A percentile compares a stretch with the other conserved stretches of the same genome.
These are phyloP conservation scores for Yamadazyma diddensiae DNA, from an alignment of 1,139 yeast genomes.

Conservation along the genomic window DNA sequence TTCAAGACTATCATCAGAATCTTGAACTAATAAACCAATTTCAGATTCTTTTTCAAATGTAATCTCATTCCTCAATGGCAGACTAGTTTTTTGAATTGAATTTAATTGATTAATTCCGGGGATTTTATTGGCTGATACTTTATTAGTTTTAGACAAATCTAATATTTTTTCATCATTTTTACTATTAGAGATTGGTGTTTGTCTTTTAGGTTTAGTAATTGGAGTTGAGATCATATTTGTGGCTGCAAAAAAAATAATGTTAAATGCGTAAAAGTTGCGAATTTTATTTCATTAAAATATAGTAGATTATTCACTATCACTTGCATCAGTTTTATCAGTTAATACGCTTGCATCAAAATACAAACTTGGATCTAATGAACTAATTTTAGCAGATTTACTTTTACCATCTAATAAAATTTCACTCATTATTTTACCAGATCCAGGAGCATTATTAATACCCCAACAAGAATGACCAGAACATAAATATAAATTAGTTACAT, in stretches of 20 bases:
- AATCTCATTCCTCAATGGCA: constrained; percentile 4
- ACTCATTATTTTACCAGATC: constrained; percentile 88
- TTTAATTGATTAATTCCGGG: constrained; percentile 3
- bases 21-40: constrained; percentile 3
- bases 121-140: constrained; percentile 1
- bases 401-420: constrained; percentile 87
- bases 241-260: constrained; percentile 1
- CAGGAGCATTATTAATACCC: constrained; percentile 99
- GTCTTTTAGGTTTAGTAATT: neutral
- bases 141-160: constrained; percentile 1
- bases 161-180: neutral
- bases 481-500: constrained; percentile 69
- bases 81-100: neutral
- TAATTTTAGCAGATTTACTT: constrained; percentile 71
- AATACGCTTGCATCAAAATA: constrained; percentile 74
- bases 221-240: neutral
- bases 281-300: too few species aligned
- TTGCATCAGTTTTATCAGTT: constrained; percentile 40
- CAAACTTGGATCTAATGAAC: constrained; percentile 78
- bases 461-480: constrained; percentile 97
- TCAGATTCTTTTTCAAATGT: neutral
- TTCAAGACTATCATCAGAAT: too few species aligned
- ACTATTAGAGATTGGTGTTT: neutral
- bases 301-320: constrained; percentile 4
- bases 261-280: neutral